These are phyloP conservation scores for Colletotrichum sp. DNA, from an alignment of 2,329 filamentous ascomycete genomes.

Conservation along the genomic window DNA sequence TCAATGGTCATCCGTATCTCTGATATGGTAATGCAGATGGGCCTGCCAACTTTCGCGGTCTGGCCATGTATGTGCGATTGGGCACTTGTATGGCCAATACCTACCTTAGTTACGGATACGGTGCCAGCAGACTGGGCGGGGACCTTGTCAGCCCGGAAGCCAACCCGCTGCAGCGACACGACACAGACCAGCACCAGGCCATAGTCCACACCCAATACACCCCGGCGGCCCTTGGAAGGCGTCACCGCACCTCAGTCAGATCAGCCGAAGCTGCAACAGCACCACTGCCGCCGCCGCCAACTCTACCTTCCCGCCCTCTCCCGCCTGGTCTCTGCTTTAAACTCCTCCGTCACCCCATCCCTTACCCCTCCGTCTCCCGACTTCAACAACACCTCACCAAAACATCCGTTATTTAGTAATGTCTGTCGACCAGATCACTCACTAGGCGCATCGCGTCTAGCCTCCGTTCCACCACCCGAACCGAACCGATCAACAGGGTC, in stretches of 20 bases:
- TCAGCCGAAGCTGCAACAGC: constrained; percentile 18
- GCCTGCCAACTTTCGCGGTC: neutral
- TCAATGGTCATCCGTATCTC: neutral
- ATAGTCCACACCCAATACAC: neutral
- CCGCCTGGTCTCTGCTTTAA: constrained; percentile 4
- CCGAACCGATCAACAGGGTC: constrained; percentile 20
- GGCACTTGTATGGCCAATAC: neutral
- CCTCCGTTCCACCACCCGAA: constrained; percentile 13
- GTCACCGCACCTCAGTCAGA: constrained; percentile 14
- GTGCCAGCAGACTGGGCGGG: neutral
- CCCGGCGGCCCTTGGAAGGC: neutral
- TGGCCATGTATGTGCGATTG: neutral
- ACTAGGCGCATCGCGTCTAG: constrained; percentile 25
- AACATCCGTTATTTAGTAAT: constrained; percentile 15
- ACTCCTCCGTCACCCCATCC: constrained; percentile 16
- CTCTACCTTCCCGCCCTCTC: constrained; percentile 5
- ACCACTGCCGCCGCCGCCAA: neutral
- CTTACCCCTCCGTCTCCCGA: neutral
- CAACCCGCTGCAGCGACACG: neutral
- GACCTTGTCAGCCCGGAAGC: neutral
- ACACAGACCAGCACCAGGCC: neutral
- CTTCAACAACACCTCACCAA: neutral
- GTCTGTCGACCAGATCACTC: constrained; percentile 21
- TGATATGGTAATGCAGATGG: neutral
- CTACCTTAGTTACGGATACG: neutral